Evolutionary conservation across 2,329 filamentous ascomycete species (phyloP).

Genomic region (Chalaropsis ovoidea): DNA sequence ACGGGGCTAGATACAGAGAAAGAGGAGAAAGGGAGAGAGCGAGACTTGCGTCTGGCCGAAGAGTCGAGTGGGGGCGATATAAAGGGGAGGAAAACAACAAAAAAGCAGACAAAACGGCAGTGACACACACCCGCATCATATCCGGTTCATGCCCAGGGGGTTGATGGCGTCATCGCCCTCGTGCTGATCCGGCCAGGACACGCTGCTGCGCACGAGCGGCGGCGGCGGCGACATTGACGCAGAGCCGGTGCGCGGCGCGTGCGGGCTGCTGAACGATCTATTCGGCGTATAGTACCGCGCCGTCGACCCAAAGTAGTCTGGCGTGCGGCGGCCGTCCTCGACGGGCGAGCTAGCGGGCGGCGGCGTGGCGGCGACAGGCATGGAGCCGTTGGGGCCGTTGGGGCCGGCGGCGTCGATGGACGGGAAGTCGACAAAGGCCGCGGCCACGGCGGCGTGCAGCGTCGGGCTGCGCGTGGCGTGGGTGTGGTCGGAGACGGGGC

Average conservation of each 20-base stretch:
- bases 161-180: conserved; percentile 37
- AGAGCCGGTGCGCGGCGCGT: conserved; percentile 35
- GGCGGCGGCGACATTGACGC: conserved; percentile 12
- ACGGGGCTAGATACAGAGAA: neutral
- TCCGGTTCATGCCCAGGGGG: conserved; percentile 48
- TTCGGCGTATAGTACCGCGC: conserved; percentile 45
- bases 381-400: neutral
- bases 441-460: neutral
- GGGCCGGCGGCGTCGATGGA: conserved; percentile 23
- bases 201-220: conserved; percentile 26
- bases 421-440: neutral
- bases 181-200: neutral
- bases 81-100: too few species aligned
- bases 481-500: neutral
- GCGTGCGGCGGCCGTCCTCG: conserved; percentile 38
- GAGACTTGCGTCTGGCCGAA: too few species aligned
- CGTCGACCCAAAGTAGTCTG: conserved; percentile 48
- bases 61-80: too few species aligned
- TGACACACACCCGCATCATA: conserved; percentile 29
- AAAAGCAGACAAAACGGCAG: neutral
- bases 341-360: neutral
- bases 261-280: conserved; percentile 48
- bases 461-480: neutral
- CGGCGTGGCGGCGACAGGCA: neutral
- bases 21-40: neutral